These are phyloP conservation scores for Phytophthora fragariae DNA, from an alignment of 352 stramenopile species.

Conservation along the genomic window DNA sequence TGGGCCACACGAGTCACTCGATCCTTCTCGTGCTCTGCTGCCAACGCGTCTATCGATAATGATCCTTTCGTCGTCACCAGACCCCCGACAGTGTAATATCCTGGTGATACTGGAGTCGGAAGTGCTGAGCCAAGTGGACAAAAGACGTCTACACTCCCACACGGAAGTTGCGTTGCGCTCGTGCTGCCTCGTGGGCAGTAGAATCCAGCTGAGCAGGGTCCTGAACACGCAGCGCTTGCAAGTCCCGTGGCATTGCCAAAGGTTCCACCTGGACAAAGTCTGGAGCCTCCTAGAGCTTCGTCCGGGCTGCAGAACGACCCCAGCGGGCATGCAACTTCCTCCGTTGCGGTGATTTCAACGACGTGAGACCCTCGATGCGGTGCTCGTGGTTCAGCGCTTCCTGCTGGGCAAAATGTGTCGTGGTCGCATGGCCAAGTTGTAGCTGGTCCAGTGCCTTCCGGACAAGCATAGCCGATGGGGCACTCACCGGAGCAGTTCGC, in stretches of 20 bases:
- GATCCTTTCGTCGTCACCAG: conserved; percentile 13
- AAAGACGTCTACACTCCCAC: conserved; percentile 47
- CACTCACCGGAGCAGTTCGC: conserved; percentile 68
- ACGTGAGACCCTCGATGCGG: conserved; percentile 43
- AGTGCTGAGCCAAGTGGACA: conserved; percentile 54
- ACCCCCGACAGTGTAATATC: conserved; percentile 57
- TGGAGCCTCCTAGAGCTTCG: conserved; percentile 34
- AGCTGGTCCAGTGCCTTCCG: conserved; percentile 53
- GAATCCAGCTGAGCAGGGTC: conserved; percentile 58
- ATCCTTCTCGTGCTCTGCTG: conserved; percentile 13
- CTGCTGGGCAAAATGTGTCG: conserved; percentile 26
- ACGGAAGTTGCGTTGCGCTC: conserved; percentile 43
- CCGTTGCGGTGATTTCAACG: conserved; percentile 13
- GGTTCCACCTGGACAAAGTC: conserved; percentile 63
- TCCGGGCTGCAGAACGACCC: conserved; percentile 62
- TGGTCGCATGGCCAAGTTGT: conserved; percentile 48
- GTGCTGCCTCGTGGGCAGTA: conserved; percentile 67
- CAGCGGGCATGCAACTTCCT: conserved; percentile 40
- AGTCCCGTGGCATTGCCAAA: conserved; percentile 65
- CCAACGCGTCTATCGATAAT: conserved; percentile 15
- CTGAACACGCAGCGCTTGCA: conserved; percentile 50
- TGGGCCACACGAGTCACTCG: conserved; percentile 47
- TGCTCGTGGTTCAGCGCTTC: conserved; percentile 33
- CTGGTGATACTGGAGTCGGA: conserved; percentile 44
- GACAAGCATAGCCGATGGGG: conserved; percentile 67